A percentile compares a stretch with the other conserved stretches of the same genome.
These are phyloP conservation scores for Trichoderma erinaceum DNA, from an alignment of 495 filamentous ascomycete genomes.

Conservation along the genomic window DNA sequence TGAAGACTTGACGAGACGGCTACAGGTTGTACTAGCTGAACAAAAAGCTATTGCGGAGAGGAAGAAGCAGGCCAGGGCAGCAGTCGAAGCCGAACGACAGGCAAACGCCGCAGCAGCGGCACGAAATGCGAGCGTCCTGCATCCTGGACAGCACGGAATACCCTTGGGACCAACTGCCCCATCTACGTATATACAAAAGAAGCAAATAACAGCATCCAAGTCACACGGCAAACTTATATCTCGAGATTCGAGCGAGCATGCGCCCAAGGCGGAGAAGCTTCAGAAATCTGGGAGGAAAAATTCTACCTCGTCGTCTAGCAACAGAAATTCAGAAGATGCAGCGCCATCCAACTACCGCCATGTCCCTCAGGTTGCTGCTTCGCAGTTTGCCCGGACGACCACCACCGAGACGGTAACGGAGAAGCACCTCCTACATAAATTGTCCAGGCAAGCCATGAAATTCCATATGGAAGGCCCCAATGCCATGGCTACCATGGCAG, in stretches of 20 bases:
- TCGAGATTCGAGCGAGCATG: constrained; percentile 16
- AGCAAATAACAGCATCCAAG: constrained; percentile 4
- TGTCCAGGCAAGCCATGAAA: constrained; percentile 32
- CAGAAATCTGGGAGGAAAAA: constrained; percentile 13
- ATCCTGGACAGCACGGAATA: not conserved
- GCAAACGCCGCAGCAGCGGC: constrained; percentile 23
- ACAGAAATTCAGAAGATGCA: constrained; percentile 9
- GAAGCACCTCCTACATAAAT: constrained; percentile 24
- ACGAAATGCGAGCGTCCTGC: constrained; percentile 17
- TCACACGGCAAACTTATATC: constrained; percentile 18
- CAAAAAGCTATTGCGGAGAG: constrained; percentile 30
- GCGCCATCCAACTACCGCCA: constrained; percentile 27
- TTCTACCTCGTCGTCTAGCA: not conserved
- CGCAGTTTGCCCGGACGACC: constrained; percentile 43
- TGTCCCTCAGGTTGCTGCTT: constrained; percentile 41
- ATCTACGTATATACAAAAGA: not conserved
- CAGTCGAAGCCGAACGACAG: constrained; percentile 16
- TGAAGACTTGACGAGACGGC: constrained; percentile 42
- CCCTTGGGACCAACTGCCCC: not conserved
- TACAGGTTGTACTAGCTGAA: constrained; percentile 40
- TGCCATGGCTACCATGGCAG: not conserved
- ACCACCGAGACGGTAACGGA: constrained; percentile 35
- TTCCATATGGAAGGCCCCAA: constrained; percentile 26
- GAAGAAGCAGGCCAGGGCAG: constrained; percentile 18
- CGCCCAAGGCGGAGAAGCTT: constrained; percentile 22